Conservation (phyloP, 768 basidiomycete species). For the Boletus fagicola region DNA sequence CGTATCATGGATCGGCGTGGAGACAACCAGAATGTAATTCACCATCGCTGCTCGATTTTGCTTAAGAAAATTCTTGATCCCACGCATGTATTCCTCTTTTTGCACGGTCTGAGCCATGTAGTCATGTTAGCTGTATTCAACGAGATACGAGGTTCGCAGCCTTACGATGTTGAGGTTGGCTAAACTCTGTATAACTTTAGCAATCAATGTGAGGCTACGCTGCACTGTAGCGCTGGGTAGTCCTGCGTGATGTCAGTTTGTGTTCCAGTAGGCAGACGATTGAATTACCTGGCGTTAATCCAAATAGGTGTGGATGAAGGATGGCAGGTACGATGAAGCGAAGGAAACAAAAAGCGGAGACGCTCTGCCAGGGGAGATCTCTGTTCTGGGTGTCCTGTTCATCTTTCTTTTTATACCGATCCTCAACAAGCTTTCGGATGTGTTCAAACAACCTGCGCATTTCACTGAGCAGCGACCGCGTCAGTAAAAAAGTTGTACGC, state of each 20-base stretch:
- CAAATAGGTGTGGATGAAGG: conserved; percentile 83
- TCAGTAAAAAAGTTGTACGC: conserved; percentile 4
- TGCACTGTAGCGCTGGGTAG: conserved; percentile 65
- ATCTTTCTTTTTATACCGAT: conserved; percentile 49
- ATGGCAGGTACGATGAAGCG: conserved; percentile 90
- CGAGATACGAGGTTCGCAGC: conserved; percentile 6
- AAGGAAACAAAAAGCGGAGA: conserved; percentile 87
- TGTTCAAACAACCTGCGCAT: conserved; percentile 67
- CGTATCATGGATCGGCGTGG: conserved; percentile 44
- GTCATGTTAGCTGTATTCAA: conserved; percentile 2
- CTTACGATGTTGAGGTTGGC: conserved; percentile 79
- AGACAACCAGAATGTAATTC: conserved; percentile 75
- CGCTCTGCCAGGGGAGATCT: conserved; percentile 74
- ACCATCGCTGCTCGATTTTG: conserved; percentile 68
- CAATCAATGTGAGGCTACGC: conserved; percentile 79
- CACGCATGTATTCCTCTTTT: conserved; percentile 81
- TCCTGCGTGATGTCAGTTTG: conserved; percentile 43
- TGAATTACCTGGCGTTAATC: conserved; percentile 64
- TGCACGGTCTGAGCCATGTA: conserved; percentile 47
- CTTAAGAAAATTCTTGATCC: conserved; percentile 69
- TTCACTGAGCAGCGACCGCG: conserved; percentile 47
- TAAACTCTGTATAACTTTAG: conserved; percentile 86
- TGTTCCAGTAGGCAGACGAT: neutral
- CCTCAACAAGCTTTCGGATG: conserved; percentile 71
- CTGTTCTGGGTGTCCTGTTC: conserved; percentile 42